Evolutionary conservation across 108 stramenopile species (phyloP).

Genomic region (Mayamaea pseudoterrestris): DNA sequence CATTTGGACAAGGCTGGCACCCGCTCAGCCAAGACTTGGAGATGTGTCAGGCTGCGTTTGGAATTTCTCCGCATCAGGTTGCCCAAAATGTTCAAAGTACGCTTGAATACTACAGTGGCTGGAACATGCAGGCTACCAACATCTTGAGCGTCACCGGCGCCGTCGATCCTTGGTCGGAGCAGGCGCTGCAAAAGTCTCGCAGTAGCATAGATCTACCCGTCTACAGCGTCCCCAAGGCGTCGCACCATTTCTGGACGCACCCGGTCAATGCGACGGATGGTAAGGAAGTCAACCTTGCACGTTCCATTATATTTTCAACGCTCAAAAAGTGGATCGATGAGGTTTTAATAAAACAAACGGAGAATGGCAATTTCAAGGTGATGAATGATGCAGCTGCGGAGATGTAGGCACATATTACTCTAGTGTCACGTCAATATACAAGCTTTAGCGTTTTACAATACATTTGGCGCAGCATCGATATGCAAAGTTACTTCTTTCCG

Average conservation of each 20-base stretch:
- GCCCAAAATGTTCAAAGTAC: slow-evolving; percentile 42
- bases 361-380: too few relatives aligned
- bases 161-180: slow-evolving; percentile 89
- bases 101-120: slow-evolving; percentile 71
- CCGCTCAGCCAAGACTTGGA: slow-evolving; percentile 55
- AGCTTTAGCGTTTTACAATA: too few relatives aligned
- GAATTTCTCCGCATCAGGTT: slow-evolving; percentile 38
- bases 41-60: slow-evolving; percentile 57
- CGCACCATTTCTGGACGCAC: slow-evolving; percentile 87
- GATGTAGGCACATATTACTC: too few relatives aligned
- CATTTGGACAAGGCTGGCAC: slow-evolving; percentile 72
- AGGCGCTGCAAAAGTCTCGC: slow-evolving; percentile 31
- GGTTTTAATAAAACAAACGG: neutral
- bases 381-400: neutral
- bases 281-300: slow-evolving; percentile 26
- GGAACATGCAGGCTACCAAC: slow-evolving; percentile 39
- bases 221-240: slow-evolving; percentile 45
- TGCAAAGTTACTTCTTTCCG: too few relatives aligned
- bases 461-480: too few relatives aligned
- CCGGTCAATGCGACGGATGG: slow-evolving; percentile 37
- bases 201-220: slow-evolving; percentile 18
- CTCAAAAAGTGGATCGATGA: slow-evolving; percentile 39
- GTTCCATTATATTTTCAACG: slow-evolving; percentile 35
- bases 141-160: slow-evolving; percentile 84
- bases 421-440: too few relatives aligned